Base-by-base conservation (phyloP, 345 rosid genomes). In the Sisymbrium altissimum region DNA sequence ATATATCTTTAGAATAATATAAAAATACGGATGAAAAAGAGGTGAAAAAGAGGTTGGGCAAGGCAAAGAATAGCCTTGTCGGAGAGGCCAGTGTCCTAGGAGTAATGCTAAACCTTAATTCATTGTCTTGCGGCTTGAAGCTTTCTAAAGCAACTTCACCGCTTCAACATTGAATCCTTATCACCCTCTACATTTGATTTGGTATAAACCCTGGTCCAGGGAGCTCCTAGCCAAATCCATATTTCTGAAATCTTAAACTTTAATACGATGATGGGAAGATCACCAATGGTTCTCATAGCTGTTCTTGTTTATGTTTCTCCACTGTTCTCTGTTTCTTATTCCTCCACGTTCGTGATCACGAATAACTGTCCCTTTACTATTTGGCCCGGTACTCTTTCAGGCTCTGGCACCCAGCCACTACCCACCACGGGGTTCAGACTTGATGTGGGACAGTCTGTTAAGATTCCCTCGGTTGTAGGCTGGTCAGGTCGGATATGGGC, bases 401-500 rank as follows among this genome's bases (percentile, higher is more conserved):
- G 97, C 49, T 70, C 98, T 0, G 97, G 97, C 41, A 86, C 84
- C 21, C 92, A 89, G 14, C 87, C 81, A 56, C 90, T 89, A 48
- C 76, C 90, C 7, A 82, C 88, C 1, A 89, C 97, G 0, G 93
- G 97, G 3, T 88, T 91, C 54, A 77, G 66, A 36, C 81, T 89
- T 64, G 93, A 85, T 43, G 73, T 89, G 2, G 97, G 97, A 2
- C 85, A 80, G 68, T 85, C 85, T 27, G 70, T 80, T 39, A 77
- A 74, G 14, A 80, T 95, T 55, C 81, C 96, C 4, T 79, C 87
- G 1, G 49, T 78, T 70, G 85, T 89, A 7, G 93, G 91, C 27
- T 95, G 99, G 97, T 92, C 97, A 3, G 99, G 93, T 30, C 84
- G 97, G 65, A 83, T 95, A 13, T 91, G 96, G 97, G 97, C 90